Base-by-base conservation (phyloP, 768 basidiomycete genomes). In the Mycena polygramma region DNA sequence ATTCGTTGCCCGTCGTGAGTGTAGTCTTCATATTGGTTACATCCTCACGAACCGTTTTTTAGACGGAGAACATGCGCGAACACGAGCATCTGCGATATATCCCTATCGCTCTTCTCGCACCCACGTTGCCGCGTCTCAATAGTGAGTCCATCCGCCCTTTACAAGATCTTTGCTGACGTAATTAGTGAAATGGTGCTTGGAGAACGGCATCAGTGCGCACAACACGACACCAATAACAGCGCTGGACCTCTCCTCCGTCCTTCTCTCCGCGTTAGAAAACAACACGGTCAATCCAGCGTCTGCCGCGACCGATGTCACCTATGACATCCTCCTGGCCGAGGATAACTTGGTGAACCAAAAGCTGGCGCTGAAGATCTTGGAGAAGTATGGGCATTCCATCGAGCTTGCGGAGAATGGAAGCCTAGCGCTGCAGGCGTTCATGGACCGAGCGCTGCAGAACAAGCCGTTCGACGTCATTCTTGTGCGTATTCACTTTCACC, bases 401-500 rank as follows among this genome's bases (percentile, higher is more conserved):
- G 95, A 98, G 84, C 96, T 99, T 66, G 98, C 97, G 20, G 97
- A 99, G 85, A 99, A 99, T 77, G 97, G 97, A 10, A 93, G 92
- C 72, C 84, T 98, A 66, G 97, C 97, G 0, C 90, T 98, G 41
- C 96, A 98, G 77, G 92, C 93, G 48, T 96, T 95, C 85, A 96
- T 95, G 82, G 87, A 89, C 67, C 84, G 95, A 54, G 87, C 92
- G 7, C 83, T 87, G 53, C 90, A 89, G 75, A 86, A 83, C 74
- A 89, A 89, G 77, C 94, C 93, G 20, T 98, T 94, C 77, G 94
- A 98, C 79, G 93, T 98, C 73, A 95, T 98, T 71, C 87, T 98
- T 39, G 96, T 97, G 73, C 75, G 93, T 86, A 36, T 6, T 46
- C 59, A 10, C 24, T 20, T 45, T 37, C 14, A 58, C n/a, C 19